Evolutionary conservation across 2,329 filamentous ascomycete species (phyloP).

Genomic region (Hypocreales sp.): DNA sequence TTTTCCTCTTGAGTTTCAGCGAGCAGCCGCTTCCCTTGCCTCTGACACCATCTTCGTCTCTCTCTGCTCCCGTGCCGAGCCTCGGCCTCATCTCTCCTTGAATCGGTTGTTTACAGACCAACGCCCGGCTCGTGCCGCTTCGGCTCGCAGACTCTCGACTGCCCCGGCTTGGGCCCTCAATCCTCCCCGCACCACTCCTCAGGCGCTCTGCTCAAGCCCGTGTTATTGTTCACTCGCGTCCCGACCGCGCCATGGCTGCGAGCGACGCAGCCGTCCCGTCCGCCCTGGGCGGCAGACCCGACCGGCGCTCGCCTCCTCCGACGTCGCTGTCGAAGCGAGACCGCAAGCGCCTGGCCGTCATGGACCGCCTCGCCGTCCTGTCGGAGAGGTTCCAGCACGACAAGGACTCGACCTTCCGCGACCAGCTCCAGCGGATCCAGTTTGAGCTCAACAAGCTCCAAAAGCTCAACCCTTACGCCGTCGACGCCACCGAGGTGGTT

Average conservation of each 20-base stretch:
- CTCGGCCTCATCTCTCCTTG: too few relatives aligned
- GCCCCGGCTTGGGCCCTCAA: too few relatives aligned
- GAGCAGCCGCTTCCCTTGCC: too few relatives aligned
- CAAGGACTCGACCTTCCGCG: slow-evolving; percentile 69
- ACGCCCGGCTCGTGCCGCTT: too few relatives aligned
- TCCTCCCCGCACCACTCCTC: too few relatives aligned
- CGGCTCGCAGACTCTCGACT: too few relatives aligned
- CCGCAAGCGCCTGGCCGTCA: slow-evolving; percentile 70
- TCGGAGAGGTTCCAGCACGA: slow-evolving; percentile 66
- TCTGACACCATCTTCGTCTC: too few relatives aligned
- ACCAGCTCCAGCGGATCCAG: slow-evolving; percentile 84
- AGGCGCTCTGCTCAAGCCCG: too few relatives aligned
- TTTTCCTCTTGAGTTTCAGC: too few relatives aligned
- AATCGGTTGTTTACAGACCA: too few relatives aligned
- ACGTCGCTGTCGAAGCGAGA: slow-evolving; percentile 65
- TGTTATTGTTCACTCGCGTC: too few relatives aligned
- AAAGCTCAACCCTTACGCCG: slow-evolving; percentile 66
- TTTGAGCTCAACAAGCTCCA: slow-evolving; percentile 77
- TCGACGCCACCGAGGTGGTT: slow-evolving; percentile 58
- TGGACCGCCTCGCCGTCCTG: slow-evolving; percentile 63
- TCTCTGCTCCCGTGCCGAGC: too few relatives aligned
- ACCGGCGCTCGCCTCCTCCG: slow-evolving; percentile 20
- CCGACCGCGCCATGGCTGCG: slow-evolving; percentile 20
- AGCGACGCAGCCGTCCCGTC: slow-evolving; percentile 19
- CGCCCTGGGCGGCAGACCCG: slow-evolving; percentile 15